Evolutionary conservation across 2,329 filamentous ascomycete genomes (phyloP).

Genomic region (Alternaria sp.): DNA sequence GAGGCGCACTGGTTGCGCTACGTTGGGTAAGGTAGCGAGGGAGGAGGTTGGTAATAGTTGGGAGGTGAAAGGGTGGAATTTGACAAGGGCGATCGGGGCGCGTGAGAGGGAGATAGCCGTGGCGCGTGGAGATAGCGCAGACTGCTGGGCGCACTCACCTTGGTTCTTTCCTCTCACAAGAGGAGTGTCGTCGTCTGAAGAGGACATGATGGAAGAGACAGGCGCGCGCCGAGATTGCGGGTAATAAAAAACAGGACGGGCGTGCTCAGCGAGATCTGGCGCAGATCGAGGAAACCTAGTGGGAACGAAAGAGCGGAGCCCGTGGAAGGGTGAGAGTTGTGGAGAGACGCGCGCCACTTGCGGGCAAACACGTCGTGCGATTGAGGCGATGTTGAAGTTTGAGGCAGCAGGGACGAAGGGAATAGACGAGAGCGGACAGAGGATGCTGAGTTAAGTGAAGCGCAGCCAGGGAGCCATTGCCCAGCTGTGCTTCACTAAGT

Average conservation of each 20-base stretch:
- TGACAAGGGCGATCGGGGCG: conserved; percentile 20
- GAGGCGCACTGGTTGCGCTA: not conserved
- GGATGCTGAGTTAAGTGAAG: conserved; percentile 42
- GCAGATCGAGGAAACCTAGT: conserved; percentile 32
- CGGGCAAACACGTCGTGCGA: conserved; percentile 22
- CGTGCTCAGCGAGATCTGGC: conserved; percentile 40
- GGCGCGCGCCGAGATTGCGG: conserved; percentile 28
- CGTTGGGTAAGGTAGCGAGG: not conserved
- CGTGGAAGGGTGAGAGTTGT: conserved; percentile 19
- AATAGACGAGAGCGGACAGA: conserved; percentile 30
- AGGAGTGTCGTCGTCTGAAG: conserved; percentile 84
- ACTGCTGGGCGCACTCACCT: conserved; percentile 60
- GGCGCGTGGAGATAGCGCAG: conserved; percentile 13
- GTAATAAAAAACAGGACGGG: conserved; percentile 31
- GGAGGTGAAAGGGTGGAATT: conserved; percentile 20
- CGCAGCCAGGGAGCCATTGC: conserved; percentile 28
- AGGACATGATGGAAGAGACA: conserved; percentile 57
- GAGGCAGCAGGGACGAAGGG: conserved; percentile 23
- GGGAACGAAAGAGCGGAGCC: conserved; percentile 30
- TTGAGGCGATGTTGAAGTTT: conserved; percentile 22
- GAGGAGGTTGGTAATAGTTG: conserved; percentile 6
- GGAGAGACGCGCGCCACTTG: conserved; percentile 22
- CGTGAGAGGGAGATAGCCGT: conserved; percentile 30
- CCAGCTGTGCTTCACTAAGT: conserved; percentile 25
- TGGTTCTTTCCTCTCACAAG: conserved; percentile 64